Percentiles rank a stretch among this genome's conserved stretches.
Conservation (phyloP, 2,329 filamentous ascomycete genomes). For the Tolypocladium nubicola region DNA sequence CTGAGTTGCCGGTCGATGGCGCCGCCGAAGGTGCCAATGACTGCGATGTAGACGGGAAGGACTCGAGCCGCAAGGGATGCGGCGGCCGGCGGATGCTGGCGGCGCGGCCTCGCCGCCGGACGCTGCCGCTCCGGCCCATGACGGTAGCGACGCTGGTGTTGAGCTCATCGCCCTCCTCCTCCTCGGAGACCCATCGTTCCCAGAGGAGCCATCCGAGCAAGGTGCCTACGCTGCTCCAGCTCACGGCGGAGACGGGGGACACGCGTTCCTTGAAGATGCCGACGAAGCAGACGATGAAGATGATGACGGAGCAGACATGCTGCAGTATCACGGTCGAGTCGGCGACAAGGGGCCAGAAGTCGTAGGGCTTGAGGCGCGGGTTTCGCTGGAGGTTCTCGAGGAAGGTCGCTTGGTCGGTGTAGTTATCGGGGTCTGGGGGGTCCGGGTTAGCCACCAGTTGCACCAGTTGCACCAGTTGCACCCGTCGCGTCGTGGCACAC, state of each 20-base stretch:
- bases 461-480: background rate
- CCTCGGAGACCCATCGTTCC: slow-evolving; percentile 79
- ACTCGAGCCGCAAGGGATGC: slow-evolving; percentile 16
- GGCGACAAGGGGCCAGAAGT: slow-evolving; percentile 94
- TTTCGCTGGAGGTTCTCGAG: slow-evolving; percentile 93
- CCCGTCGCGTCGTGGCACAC: background rate
- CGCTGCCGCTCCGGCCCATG: slow-evolving; percentile 22
- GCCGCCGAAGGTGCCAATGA: slow-evolving; percentile 14
- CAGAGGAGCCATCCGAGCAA: slow-evolving; percentile 83
- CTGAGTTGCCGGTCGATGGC: slow-evolving; percentile 16
- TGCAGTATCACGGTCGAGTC: slow-evolving; percentile 96
- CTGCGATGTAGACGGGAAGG: slow-evolving; percentile 12
- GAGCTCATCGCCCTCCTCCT: slow-evolving; percentile 35
- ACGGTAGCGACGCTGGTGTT: slow-evolving; percentile 22
- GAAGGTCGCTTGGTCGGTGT: slow-evolving; percentile 94
- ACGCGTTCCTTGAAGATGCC: slow-evolving; percentile 80
- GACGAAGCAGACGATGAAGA: slow-evolving; percentile 90
- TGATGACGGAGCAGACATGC: slow-evolving; percentile 87
- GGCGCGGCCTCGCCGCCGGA: slow-evolving; percentile 22
- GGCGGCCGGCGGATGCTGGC: slow-evolving; percentile 26
- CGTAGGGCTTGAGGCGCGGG: slow-evolving; percentile 84
- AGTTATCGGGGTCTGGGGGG: slow-evolving; percentile 81
- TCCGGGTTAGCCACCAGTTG: background rate
- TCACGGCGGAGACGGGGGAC: slow-evolving; percentile 81
- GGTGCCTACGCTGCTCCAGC: slow-evolving; percentile 73